Conservation (phyloP, 2,329 filamentous ascomycete genomes). For the Aspergillus floridensis region DNA sequence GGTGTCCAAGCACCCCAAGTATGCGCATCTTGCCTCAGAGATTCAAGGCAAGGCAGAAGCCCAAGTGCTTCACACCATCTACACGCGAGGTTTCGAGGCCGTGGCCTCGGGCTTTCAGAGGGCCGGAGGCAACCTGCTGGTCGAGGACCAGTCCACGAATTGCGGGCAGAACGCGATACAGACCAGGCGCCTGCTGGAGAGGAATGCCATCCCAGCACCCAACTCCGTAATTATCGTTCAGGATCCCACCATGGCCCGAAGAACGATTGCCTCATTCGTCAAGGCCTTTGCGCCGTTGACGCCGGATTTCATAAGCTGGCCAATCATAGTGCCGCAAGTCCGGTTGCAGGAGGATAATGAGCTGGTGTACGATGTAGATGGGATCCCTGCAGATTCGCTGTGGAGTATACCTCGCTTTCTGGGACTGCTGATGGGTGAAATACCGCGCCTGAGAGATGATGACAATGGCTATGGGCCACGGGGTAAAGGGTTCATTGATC, state of each 20-base stretch:
- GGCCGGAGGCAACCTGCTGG: conserved; percentile 32
- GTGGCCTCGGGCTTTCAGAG: conserved; percentile 19
- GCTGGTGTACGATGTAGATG: conserved; percentile 12
- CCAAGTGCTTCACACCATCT: conserved; percentile 37
- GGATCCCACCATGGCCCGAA: conserved; percentile 47
- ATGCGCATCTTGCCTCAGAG: conserved; percentile 28
- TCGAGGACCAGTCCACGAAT: conserved; percentile 48
- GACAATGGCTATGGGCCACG: conserved; percentile 44
- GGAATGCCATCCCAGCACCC: conserved; percentile 20
- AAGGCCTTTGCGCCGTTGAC: conserved; percentile 31
- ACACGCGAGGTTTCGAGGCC: conserved; percentile 26
- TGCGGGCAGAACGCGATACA: conserved; percentile 46
- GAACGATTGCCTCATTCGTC: conserved; percentile 44
- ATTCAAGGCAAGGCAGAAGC: conserved; percentile 42
- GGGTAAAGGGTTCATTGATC: conserved; percentile 45
- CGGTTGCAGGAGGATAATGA: not conserved
- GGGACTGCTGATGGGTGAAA: conserved; percentile 45
- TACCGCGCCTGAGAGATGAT: conserved; percentile 45
- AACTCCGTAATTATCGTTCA: conserved; percentile 40
- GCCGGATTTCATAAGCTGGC: conserved; percentile 27
- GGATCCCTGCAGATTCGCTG: conserved; percentile 20
- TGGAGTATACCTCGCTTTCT: conserved; percentile 43
- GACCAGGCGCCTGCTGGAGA: conserved; percentile 36
- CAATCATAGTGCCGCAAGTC: conserved; percentile 20
- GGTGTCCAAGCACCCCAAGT: conserved; percentile 31